phyloP scores from a whole-genome alignment of 2,329 filamentous ascomycete genomes.

The Aspergillus sp. region DNA sequence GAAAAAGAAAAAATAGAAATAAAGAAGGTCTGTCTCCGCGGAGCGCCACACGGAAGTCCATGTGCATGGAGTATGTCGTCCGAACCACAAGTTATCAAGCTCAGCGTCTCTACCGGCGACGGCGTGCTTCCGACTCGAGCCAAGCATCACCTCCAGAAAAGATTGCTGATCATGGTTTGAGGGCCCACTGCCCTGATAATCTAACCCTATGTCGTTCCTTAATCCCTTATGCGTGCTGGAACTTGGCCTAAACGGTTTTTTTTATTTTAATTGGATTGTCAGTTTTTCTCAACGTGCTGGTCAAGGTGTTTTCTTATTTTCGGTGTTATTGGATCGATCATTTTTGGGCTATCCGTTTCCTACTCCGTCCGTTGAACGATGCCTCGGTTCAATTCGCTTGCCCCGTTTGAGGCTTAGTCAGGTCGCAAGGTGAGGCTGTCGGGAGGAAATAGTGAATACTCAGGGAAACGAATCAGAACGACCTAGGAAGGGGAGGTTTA shows the following conservation, averaged over 20 bases:
- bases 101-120: not conserved
- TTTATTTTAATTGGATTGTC: too few species aligned
- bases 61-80: not conserved
- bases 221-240: not conserved
- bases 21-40: not conserved
- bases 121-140: not conserved
- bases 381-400: not conserved
- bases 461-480: not conserved
- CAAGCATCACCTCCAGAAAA: slow-evolving; percentile 2
- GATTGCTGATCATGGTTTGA: slow-evolving; percentile 6
- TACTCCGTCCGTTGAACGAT: not conserved
- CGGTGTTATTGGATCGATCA: not conserved
- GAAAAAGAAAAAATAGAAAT: not conserved
- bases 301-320: not conserved
- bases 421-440: not conserved
- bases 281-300: not conserved
- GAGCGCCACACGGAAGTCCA: not conserved
- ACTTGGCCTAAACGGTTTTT: not conserved
- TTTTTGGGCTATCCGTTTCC: not conserved
- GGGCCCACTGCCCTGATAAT: slow-evolving; percentile 1
- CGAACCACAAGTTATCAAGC: not conserved
- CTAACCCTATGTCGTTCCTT: not conserved
- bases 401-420: not conserved
- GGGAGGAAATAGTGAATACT: not conserved
- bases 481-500: too few species aligned